phyloP scores from a whole-genome alignment of 352 stramenopile species.

The Pythium diclinum region DNA sequence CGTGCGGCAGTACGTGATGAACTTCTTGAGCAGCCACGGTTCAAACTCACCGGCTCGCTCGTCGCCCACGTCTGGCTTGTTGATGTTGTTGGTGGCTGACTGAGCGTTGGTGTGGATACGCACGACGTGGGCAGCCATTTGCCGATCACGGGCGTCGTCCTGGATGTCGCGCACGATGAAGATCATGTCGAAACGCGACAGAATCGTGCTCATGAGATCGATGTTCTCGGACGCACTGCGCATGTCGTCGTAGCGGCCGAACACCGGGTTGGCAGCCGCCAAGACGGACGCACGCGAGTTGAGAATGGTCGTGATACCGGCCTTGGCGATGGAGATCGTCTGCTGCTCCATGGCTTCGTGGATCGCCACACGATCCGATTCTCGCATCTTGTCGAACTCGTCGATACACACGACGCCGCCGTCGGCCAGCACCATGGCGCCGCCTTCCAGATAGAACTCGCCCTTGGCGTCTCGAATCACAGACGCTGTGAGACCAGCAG shows the following conservation, averaged over 20 bases:
- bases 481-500: slow-evolving; percentile 97
- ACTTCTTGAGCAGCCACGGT: slow-evolving; percentile 95
- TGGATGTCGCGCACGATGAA: slow-evolving; percentile 99
- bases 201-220: slow-evolving; percentile 97
- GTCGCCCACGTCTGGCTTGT: slow-evolving; percentile 26
- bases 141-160: slow-evolving; percentile 92
- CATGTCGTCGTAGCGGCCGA: slow-evolving; percentile 99
- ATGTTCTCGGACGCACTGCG: slow-evolving; percentile 99
- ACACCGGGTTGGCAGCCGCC: slow-evolving; percentile 99
- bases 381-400: slow-evolving; percentile 99
- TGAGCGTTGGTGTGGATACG: slow-evolving; percentile 92
- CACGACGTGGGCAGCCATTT: slow-evolving; percentile 97
- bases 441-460: slow-evolving; percentile 89
- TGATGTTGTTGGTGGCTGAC: slow-evolving; percentile 21
- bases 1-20: slow-evolving; percentile 97
- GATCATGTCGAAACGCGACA: slow-evolving; percentile 99
- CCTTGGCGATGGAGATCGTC: slow-evolving; percentile 99
- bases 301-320: slow-evolving; percentile 98
- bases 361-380: slow-evolving; percentile 98
- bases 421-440: slow-evolving; percentile 99
- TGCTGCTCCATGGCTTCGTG: slow-evolving; percentile 99
- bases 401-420: slow-evolving; percentile 99
- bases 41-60: slow-evolving; percentile 60
- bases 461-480: slow-evolving; percentile 95
- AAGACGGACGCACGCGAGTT: slow-evolving; percentile 98